Conservation (phyloP, 2,329 filamentous ascomycete genomes). For the Fusarium sp. region DNA sequence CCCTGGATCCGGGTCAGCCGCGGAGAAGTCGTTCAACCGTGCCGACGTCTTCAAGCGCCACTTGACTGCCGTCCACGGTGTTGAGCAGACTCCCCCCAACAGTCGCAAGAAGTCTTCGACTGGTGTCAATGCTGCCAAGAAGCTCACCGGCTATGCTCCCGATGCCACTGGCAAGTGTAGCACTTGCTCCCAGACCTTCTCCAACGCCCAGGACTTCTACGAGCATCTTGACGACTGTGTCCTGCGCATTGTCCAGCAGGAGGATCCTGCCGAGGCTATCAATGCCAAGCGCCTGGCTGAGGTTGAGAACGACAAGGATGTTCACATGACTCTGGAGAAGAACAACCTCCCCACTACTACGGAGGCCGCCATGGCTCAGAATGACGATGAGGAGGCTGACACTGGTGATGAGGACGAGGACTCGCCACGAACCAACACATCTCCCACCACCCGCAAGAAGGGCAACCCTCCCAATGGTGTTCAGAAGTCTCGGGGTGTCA, state of each 20-base stretch:
- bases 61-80: conserved; percentile 88
- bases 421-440: conserved; percentile 59
- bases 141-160: conserved; percentile 76
- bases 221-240: conserved; percentile 91
- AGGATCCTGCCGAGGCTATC: conserved; percentile 76
- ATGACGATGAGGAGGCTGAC: conserved; percentile 67
- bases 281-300: conserved; percentile 75
- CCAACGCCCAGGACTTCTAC: conserved; percentile 96
- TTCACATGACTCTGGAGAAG: conserved; percentile 72
- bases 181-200: conserved; percentile 90
- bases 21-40: conserved; percentile 95
- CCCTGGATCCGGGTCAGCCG: conserved; percentile 86
- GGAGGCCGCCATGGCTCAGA: conserved; percentile 51
- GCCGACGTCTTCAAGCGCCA: conserved; percentile 97
- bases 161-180: conserved; percentile 95
- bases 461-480: conserved; percentile 67
- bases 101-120: conserved; percentile 77
- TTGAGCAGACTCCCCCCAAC: conserved; percentile 93
- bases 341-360: conserved; percentile 67
- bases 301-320: conserved; percentile 72
- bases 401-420: conserved; percentile 67
- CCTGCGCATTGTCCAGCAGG: conserved; percentile 77
- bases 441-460: conserved; percentile 65
- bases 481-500: conserved; percentile 78
- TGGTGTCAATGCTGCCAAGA: conserved; percentile 65